Conservation (phyloP, 345 rosid genomes). For the Ceriops tagal region DNA sequence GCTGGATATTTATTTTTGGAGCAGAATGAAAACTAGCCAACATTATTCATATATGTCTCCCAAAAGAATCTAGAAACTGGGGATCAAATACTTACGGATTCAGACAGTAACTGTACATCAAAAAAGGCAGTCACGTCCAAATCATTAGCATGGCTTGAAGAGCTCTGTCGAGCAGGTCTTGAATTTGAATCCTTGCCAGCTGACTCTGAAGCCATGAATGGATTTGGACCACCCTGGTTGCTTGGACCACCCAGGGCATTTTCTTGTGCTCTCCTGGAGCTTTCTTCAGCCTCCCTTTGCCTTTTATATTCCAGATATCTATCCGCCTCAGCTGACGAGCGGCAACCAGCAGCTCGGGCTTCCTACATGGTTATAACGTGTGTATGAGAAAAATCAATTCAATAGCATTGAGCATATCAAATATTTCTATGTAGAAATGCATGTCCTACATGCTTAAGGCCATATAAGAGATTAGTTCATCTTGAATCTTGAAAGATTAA, state of each 20-base stretch:
- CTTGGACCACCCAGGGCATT: slow-evolving; percentile 48
- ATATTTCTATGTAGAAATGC: background rate
- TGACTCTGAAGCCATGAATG: slow-evolving; percentile 41
- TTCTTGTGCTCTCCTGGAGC: slow-evolving; percentile 62
- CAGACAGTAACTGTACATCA: slow-evolving; percentile 72
- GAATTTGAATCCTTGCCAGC: slow-evolving; percentile 37
- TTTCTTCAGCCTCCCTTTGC: slow-evolving; percentile 77
- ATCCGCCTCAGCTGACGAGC: slow-evolving; percentile 78
- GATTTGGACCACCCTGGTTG: slow-evolving; percentile 33
- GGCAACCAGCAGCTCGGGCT: slow-evolving; percentile 89
- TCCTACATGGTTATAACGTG: slow-evolving; percentile 47
- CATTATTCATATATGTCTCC: background rate
- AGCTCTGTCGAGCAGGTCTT: slow-evolving; percentile 50
- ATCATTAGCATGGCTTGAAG: slow-evolving; percentile 60
- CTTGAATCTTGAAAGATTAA: no score
- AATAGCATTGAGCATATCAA: background rate
- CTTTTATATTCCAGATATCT: slow-evolving; percentile 57
- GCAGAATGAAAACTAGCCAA: background rate
- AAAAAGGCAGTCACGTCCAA: slow-evolving; percentile 51
- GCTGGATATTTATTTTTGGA: background rate
- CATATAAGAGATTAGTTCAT: background rate
- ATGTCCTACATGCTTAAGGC: background rate
- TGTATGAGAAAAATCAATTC: slow-evolving; percentile 10
- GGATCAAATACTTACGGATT: slow-evolving; percentile 51
- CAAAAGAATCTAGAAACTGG: background rate